These are phyloP conservation scores for Mortierella sp. DNA, from an alignment of 371 early-diverging fungal genomes.

Conservation along the genomic window DNA sequence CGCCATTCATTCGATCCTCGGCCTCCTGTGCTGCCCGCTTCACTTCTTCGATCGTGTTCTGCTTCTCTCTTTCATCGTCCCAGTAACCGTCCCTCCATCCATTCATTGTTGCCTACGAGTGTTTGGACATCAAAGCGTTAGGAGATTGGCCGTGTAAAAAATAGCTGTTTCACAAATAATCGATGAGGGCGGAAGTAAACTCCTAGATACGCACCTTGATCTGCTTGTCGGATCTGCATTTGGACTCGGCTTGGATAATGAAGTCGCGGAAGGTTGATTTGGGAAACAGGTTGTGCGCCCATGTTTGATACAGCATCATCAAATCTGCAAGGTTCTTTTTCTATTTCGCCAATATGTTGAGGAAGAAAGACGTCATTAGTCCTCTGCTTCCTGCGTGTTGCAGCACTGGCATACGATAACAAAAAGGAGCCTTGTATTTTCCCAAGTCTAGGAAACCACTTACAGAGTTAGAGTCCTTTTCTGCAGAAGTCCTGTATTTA, in stretches of 20 bases:
- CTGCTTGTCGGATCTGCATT: slow-evolving; percentile 35
- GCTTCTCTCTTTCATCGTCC: slow-evolving; percentile 17
- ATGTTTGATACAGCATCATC: slow-evolving; percentile 52
- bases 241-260: slow-evolving; percentile 34
- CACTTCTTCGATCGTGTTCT: slow-evolving; percentile 9
- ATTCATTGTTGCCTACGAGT: slow-evolving; percentile 27
- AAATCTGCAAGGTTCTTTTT: slow-evolving; percentile 43
- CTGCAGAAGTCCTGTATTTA: slow-evolving; percentile 28
- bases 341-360: slow-evolving; percentile 13
- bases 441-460: not conserved
- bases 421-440: no score
- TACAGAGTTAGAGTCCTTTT: slow-evolving; percentile 47
- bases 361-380: not conserved
- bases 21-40: slow-evolving; percentile 20
- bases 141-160: no score
- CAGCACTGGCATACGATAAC: not conserved
- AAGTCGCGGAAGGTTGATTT: slow-evolving; percentile 48
- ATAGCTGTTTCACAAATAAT: no score
- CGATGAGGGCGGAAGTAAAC: not conserved
- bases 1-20: slow-evolving; percentile 14
- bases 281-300: slow-evolving; percentile 53
- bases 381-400: not conserved
- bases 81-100: slow-evolving; percentile 46
- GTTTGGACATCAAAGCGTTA: no score
- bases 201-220: slow-evolving; percentile 26